A percentile compares a stretch with the other conserved stretches of the same genome.
phyloP scores from a whole-genome alignment of 345 rosid genomes.

The Euphorbia peplus region DNA sequence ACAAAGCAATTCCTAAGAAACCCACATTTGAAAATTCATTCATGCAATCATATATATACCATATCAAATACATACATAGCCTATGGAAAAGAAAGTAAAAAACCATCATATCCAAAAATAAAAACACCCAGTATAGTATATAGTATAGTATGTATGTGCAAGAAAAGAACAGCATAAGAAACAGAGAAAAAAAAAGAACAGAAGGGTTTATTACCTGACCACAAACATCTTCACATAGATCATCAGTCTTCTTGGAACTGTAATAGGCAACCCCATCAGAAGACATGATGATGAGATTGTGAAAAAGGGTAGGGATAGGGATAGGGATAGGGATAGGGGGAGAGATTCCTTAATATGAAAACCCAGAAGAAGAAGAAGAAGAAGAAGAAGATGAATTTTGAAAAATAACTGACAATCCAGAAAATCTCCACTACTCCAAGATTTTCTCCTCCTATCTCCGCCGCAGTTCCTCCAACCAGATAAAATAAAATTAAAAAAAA shows the following conservation, averaged over 20 bases:
- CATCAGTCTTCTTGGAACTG: slow-evolving; percentile 89
- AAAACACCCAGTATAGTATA: background rate
- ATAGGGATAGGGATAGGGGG: too few relatives aligned
- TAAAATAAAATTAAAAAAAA: background rate
- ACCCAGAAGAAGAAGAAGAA: too few relatives aligned
- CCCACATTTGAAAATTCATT: too few relatives aligned
- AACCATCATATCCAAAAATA: too few relatives aligned
- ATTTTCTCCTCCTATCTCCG: background rate
- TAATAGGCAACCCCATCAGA: slow-evolving; percentile 61
- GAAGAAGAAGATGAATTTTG: too few relatives aligned
- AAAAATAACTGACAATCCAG: background rate
- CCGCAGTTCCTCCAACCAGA: slow-evolving; percentile 42
- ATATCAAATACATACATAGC: background rate
- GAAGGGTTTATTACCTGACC: slow-evolving; percentile 51
- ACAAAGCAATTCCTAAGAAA: slow-evolving; percentile 15
- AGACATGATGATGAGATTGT: slow-evolving; percentile 41
- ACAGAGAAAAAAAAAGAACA: background rate
- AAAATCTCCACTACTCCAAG: slow-evolving; percentile 2
- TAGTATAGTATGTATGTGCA: too few relatives aligned
- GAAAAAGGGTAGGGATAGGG: background rate
- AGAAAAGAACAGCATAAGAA: too few relatives aligned
- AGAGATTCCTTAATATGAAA: slow-evolving; percentile 21
- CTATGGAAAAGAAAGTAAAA: too few relatives aligned
- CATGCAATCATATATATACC: slow-evolving; percentile 1
- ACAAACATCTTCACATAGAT: slow-evolving; percentile 68